Evolutionary conservation across 106 monocot species (phyloP), one percentile per base, ranked within the genome.

Genomic region (Allium sativum): DNA sequence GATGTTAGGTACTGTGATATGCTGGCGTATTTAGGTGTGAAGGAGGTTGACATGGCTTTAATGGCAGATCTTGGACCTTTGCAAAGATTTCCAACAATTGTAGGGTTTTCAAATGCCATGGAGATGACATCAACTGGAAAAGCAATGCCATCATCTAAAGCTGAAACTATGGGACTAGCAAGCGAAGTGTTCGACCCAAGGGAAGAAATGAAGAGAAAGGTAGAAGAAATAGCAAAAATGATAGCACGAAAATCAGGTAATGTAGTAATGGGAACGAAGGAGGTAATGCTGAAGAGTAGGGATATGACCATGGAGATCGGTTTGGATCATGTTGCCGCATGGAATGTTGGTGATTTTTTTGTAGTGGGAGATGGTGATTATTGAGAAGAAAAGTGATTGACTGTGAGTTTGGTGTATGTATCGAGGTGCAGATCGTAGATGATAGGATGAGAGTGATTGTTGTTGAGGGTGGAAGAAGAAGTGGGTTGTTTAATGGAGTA

Each of bases 251-350:
- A 98, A 70, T 82, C 91, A 47, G 60, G 65, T 18, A 20, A 77
- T 40, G 96, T 87, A 11, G 78, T 98, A 71, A 82, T 72, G 80
- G 96, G 96, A 31, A 98, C 96, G 31, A 98, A 98, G 82, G 82
- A 77, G 44, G 84, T 84, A 65, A 68, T 98, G 72, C 52, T 82
- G 73, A 73, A 62, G 74, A 80, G 84, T 66, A 77, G 87, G 41
- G 91, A 87, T 61, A 52, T 80, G 60, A 91, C 70, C 9, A 76
- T 91, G 67, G 87, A 84, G 42, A 72, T 84, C 47, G 91, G 87
- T 3, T 52, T 98, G 48, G 91, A 98, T 14, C 77, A 91, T 58
- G 81, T 91, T 9, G 96, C 96, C 10, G 88, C 91, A 8, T 98
- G 96, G 96, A 98, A 98, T 70, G 53, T 91, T 0, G 67, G 73